phyloP scores from a whole-genome alignment of 2,329 filamentous ascomycete species.

The Pleurostoma richardsiae region DNA sequence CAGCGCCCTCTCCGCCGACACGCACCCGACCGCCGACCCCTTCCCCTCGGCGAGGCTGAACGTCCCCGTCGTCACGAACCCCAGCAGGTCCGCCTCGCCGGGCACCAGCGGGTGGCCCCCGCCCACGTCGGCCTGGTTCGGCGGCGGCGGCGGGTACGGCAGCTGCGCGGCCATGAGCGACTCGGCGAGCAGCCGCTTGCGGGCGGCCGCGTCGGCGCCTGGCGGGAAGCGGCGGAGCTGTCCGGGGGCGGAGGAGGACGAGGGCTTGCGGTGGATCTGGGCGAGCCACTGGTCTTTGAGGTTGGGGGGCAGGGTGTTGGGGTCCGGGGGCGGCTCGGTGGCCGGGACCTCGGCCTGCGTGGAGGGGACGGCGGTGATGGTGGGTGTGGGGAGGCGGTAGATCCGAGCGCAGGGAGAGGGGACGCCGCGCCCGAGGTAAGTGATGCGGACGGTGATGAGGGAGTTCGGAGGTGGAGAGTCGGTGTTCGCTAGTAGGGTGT shows the following conservation, averaged over 20 bases:
- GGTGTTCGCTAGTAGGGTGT: slow-evolving; percentile 16
- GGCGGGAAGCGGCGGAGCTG: slow-evolving; percentile 10
- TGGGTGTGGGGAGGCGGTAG: slow-evolving; percentile 68
- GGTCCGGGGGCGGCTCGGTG: slow-evolving; percentile 26
- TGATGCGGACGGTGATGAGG: slow-evolving; percentile 60
- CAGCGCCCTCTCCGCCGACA: slow-evolving; percentile 56
- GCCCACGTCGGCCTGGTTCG: slow-evolving; percentile 31
- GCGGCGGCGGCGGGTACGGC: slow-evolving; percentile 27
- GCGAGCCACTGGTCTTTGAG: slow-evolving; percentile 68
- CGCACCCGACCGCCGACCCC: slow-evolving; percentile 68
- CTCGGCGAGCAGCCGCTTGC: slow-evolving; percentile 39
- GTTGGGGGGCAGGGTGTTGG: slow-evolving; percentile 30
- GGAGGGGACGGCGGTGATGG: slow-evolving; percentile 14
- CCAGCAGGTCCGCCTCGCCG: slow-evolving; percentile 69
- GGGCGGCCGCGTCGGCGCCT: slow-evolving; percentile 26
- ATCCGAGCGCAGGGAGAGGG: slow-evolving; percentile 71
- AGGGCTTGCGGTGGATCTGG: slow-evolving; percentile 8
- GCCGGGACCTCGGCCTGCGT: slow-evolving; percentile 40
- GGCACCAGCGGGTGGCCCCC: slow-evolving; percentile 64
- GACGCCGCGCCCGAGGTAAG: slow-evolving; percentile 64
- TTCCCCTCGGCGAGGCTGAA: slow-evolving; percentile 74
- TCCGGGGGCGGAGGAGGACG: slow-evolving; percentile 9
- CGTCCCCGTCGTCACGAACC: slow-evolving; percentile 84
- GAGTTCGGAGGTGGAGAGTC: slow-evolving; percentile 26
- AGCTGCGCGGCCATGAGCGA: slow-evolving; percentile 37